A percentile compares a stretch with the other conserved stretches of the same genome.
phyloP scores from a whole-genome alignment of 495 filamentous ascomycete genomes.

The Penicillium robsamsonii region DNA sequence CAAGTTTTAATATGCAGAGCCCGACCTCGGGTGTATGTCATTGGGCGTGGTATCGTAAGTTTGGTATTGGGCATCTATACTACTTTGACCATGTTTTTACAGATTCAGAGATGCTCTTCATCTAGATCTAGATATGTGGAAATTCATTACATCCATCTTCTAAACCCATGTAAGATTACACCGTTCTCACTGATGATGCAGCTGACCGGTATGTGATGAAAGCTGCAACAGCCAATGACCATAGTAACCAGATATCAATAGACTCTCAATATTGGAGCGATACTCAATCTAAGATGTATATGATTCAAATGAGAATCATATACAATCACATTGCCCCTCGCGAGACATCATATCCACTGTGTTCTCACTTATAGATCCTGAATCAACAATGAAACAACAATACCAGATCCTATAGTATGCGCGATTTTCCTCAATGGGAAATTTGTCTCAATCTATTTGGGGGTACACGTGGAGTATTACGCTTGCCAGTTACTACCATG shows the following conservation, averaged over 20 bases:
- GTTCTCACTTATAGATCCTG: background rate
- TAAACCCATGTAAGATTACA: background rate
- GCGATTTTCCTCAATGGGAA: slow-evolving; percentile 11
- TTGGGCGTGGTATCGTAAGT: slow-evolving; percentile 16
- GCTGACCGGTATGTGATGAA: background rate
- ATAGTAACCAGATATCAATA: background rate
- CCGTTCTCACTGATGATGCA: background rate
- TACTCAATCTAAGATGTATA: background rate
- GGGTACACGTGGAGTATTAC: slow-evolving; percentile 12
- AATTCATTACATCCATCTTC: background rate
- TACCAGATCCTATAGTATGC: slow-evolving; percentile 9
- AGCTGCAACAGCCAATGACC: background rate
- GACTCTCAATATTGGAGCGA: background rate
- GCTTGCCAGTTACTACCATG: slow-evolving; percentile 10
- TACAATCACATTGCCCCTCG: background rate
- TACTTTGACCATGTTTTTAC: no score
- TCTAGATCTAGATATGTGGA: no score
- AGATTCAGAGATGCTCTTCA: no score
- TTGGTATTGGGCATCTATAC: slow-evolving; percentile 20
- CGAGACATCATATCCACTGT: background rate
- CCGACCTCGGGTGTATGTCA: slow-evolving; percentile 2
- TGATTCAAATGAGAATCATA: background rate
- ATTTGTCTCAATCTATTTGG: slow-evolving; percentile 15
- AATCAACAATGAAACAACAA: background rate
- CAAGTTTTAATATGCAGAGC: slow-evolving; percentile 18